Percentiles rank a stretch among this genome's conserved stretches.
Conservation (phyloP, 352 stramenopile species). For the Plasmopara muralis region DNA sequence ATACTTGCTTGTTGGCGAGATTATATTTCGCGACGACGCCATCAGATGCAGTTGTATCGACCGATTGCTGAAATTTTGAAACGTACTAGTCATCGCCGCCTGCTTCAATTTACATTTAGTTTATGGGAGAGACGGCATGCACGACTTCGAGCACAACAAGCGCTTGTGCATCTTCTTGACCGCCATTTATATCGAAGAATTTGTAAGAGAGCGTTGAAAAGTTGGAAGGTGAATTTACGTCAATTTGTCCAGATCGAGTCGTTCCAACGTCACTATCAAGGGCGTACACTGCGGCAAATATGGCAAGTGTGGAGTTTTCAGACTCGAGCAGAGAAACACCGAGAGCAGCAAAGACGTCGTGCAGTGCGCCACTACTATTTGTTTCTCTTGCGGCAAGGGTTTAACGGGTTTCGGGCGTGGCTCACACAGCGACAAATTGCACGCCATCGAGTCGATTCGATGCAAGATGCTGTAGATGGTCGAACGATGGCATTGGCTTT, state of each 20-base stretch:
- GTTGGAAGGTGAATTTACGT: constrained; percentile 11
- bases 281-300: constrained; percentile 10
- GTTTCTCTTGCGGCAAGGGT: constrained; percentile 14
- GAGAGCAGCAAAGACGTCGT: constrained; percentile 20
- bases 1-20: constrained; percentile 10
- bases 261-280: constrained; percentile 9
- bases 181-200: constrained; percentile 22
- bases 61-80: constrained; percentile 7
- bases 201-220: constrained; percentile 15
- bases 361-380: constrained; percentile 28
- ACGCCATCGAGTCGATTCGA: constrained; percentile 11
- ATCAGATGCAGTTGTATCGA: constrained; percentile 10
- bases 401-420: constrained; percentile 14
- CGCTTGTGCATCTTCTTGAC: constrained; percentile 16
- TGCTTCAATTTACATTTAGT: constrained; percentile 15
- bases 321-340: constrained; percentile 12
- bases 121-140: constrained; percentile 11
- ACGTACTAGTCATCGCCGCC: constrained; percentile 2
- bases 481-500: constrained; percentile 11
- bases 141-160: constrained; percentile 3
- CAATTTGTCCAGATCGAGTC: constrained; percentile 12
- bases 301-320: constrained; percentile 21
- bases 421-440: constrained; percentile 4
- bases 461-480: constrained; percentile 13
- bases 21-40: constrained; percentile 9